Base-by-base conservation (phyloP, 1,284 basidiomycete species). In the Melampsora abietis-canadensis region DNA sequence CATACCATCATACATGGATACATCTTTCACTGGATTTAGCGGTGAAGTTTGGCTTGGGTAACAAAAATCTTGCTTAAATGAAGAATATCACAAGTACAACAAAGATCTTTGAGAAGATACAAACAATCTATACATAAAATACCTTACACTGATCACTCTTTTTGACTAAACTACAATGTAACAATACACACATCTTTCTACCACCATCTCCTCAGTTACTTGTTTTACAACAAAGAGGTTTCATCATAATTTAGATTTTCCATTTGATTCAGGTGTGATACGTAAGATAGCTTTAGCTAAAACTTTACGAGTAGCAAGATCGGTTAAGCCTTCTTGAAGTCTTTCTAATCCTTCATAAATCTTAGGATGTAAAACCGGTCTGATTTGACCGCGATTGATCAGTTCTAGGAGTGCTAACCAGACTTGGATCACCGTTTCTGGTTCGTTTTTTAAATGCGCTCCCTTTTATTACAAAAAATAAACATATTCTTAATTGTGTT, bases 241-340 rank as follows among this genome's bases (percentile, higher is more conserved):
- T 3, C 10, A 40, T 61, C 57, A 72, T 31, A 72, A 65, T 44
- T 72, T 72, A 37, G 44, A 65, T 44, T 72, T n/a, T 14, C 40
- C 40, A 40, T 14, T 40, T 3, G 47, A 30, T 31, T 34, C 15
- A 65, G 17, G 2, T 51, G 85, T 85, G 46, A 98, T 82, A 48
- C 85, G 85, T 0, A 92, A 86, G 24, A 95, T 84, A 0, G 87
- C 91, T 82, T 98, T 98, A 0, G 94, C 95, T 91, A 92, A 98
- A 1, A 93, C 95, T 83, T 92, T 88, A 76, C 95, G 85, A 68
- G 85, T 85, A 79, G 92, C 84, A 37, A 87, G 79, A 77, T 84
- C 85, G 59, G 80, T 78, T 65, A 87, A 77, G 0, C 84, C 86
- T 59, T 82, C 77, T 0, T 83, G 88, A 14, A 98, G 83, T 4